Evolutionary conservation across 495 filamentous ascomycete genomes (phyloP), one percentile per base, ranked within the genome.

Genomic region (Hypoxylon perforatum): DNA sequence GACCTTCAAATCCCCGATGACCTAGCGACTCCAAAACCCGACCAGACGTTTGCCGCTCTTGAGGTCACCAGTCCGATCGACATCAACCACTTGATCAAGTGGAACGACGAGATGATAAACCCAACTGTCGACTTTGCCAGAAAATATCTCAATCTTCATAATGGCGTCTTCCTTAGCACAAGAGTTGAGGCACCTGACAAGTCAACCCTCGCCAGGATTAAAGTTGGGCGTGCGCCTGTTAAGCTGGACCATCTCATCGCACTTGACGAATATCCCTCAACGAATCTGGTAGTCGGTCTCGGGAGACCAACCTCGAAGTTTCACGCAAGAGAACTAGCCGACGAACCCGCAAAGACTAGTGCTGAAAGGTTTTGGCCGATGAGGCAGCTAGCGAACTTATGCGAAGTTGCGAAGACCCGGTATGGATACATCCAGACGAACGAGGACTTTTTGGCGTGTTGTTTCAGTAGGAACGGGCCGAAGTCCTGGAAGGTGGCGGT

Each of bases 391-490:
- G 61, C 53, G 5, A 57, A 52, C 36, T 1, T 65, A 4, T 53
- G 61, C 47, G 8, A 19, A 0, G n/a, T 33, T 18, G 53, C 47
- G 2, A 21, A 38, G 10, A 65, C 54, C 30, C 30, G 28, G 14
- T 65, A 58, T 12, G 61, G 61, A 22, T 65, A 65, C 61, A 52
- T 65, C 22, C 54, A 52, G 22, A 65, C 61, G n/a, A 35, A 65
- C 35, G 54, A 51, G 18, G 53, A 65, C 5, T 6, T 58, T 1
- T 28, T 38, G 5, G 61, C 47, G 54, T 65, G 46, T 36, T 54
- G 44, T 33, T 65, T 58, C 19, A 53, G 42, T n/a, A 49, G n/a
- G 30, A 19, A 15, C 12, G 12, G 1, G 8, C 1, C 18, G 15
- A 42, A 59, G 18, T 1, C 25, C 1, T 15, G 12, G 23, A 35